These are phyloP conservation scores for Exsudoporus frostii DNA, from an alignment of 768 basidiomycete genomes.

Conservation along the genomic window DNA sequence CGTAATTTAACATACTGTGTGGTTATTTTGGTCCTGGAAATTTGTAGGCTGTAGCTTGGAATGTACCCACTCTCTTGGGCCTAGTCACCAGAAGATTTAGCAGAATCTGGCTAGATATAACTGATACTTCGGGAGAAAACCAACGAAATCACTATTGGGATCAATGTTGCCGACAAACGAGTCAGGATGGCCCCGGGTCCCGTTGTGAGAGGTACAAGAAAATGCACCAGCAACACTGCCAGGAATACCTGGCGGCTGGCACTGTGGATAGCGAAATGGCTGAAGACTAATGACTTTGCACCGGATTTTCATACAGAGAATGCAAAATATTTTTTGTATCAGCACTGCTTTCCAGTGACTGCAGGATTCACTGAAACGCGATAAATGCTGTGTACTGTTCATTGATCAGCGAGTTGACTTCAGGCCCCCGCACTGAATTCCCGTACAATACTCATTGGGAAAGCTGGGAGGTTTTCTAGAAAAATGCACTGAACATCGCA, in stretches of 20 bases:
- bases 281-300: not conserved
- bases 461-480: not conserved
- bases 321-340: not conserved
- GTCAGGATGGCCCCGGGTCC: not conserved
- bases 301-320: not conserved
- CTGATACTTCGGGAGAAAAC: not conserved
- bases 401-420: not conserved
- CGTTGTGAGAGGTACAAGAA: not conserved
- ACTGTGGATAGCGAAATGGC: not conserved
- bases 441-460: not conserved
- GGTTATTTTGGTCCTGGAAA: not conserved
- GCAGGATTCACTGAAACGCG: not conserved
- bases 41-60: not conserved
- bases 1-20: constrained; percentile 2
- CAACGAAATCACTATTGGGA: not conserved
- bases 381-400: not conserved
- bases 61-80: not conserved
- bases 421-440: not conserved
- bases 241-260: not conserved
- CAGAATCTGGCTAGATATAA: not conserved
- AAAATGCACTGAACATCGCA: too few species aligned
- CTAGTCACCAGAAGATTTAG: not conserved
- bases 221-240: not conserved
- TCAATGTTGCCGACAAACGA: not conserved
- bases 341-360: not conserved